Conservation (phyloP, 345 rosid species). For the Eucalyptus caleyi region DNA sequence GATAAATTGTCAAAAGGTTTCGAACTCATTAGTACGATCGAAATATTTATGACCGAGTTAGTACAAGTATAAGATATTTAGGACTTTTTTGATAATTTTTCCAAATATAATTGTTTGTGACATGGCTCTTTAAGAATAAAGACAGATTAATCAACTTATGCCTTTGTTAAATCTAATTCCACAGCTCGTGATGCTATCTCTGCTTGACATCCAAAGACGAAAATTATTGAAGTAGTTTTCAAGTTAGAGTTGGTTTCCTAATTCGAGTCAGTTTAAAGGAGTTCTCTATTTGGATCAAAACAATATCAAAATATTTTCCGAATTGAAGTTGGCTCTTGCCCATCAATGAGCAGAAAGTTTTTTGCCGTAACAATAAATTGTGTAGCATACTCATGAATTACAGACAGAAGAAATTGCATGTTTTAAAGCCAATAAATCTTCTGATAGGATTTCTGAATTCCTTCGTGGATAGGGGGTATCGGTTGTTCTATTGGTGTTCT, state of each 20-base stretch:
- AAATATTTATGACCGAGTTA: fast-evolving
- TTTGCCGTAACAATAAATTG: background rate
- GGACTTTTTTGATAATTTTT: fast-evolving
- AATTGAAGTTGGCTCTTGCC: background rate
- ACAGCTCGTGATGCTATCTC: background rate
- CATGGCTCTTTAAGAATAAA: background rate
- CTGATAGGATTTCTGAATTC: background rate
- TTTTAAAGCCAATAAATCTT: background rate
- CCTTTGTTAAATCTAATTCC: background rate
- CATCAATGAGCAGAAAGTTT: background rate
- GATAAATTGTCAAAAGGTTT: too few species aligned
- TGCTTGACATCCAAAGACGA: fast-evolving
- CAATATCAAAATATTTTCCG: background rate
- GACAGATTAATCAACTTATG: background rate
- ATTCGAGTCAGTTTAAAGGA: background rate
- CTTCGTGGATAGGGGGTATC: background rate
- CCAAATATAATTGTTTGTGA: background rate
- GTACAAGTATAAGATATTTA: fast-evolving
- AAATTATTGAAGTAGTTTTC: background rate
- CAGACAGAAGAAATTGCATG: background rate
- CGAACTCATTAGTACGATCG: fast-evolving
- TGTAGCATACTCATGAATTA: background rate
- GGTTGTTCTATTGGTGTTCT: background rate
- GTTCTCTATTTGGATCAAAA: background rate
- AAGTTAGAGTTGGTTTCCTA: background rate